Evolutionary conservation across 441 rosid species (phyloP), one percentile per base, ranked within the genome.

Genomic region (Mallotus repandus): DNA sequence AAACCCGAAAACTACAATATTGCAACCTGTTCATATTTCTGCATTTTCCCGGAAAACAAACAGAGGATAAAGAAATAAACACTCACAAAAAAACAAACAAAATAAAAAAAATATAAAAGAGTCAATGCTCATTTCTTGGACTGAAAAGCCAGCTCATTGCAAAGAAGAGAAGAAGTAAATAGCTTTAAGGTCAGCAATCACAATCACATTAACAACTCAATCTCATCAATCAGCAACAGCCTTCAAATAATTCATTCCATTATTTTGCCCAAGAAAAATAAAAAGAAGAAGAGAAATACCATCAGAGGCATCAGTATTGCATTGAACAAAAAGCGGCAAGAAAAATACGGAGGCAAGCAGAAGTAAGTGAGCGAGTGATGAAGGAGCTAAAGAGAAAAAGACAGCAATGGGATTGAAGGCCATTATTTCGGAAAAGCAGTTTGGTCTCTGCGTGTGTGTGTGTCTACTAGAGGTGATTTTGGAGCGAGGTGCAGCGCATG

Each of bases 241-340:
- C 58, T 48, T 55, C 16, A 50, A 50, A 63, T 50, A 66, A 35
- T 65, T 89, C 69, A 82, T 90, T 89, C 83, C 64, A 54, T 3
- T 12, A 10, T 13, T 1, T 13, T 38, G 13, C 69, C 68, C 49
- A 45, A 68, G 19, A 82, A 67, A 57, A 73, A 62, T 54, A 66
- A 25, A 70, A 9, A 72, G 57, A 35, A 49, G 18, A 9, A 72
- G 43, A 49, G 22, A 78, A 61, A 49, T 91, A 95, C 99, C 96
- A 80, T 92, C 98, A 41, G 87, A 49, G 63, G 91, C 76, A 89
- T 95, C 98, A 69, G 98, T 95, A 72, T 77, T 75, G 83, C 89
- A 85, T n/a, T 58, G 88, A 77, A 86, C 93, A 62, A 77, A 38
- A 57, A 84, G 78, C 21, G 83, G 77, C 18, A 77, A 73, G 70